These are phyloP conservation scores for Agaricus subrufescens DNA, from an alignment of 768 basidiomycete genomes.

Conservation along the genomic window DNA sequence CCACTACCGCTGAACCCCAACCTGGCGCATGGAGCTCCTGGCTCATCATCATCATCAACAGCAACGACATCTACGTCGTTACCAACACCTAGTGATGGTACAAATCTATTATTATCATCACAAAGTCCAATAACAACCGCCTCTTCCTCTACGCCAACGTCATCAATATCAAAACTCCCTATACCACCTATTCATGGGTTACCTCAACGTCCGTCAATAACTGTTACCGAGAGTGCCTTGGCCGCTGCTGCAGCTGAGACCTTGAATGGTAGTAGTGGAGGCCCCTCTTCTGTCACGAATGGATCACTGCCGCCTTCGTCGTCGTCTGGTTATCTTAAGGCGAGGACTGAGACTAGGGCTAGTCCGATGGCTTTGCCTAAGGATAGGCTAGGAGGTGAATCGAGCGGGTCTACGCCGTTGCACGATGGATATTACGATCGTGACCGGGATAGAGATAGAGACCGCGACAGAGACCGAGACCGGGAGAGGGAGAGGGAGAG, in stretches of 20 bases:
- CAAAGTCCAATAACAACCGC: not conserved
- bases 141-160: not conserved
- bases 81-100: too few relatives aligned
- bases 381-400: slow-evolving; percentile 1
- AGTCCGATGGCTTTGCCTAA: slow-evolving; percentile 16
- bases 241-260: not conserved
- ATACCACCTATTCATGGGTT: not conserved
- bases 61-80: too few relatives aligned
- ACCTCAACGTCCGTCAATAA: not conserved
- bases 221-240: not conserved
- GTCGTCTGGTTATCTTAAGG: slow-evolving; percentile 11
- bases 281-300: not conserved
- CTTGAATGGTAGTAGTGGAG: not conserved
- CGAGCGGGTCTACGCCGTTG: slow-evolving; percentile 5
- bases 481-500: not conserved
- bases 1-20: slow-evolving; percentile 15
- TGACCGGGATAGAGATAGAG: slow-evolving; percentile 22
- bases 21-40: slow-evolving; percentile 5
- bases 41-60: not conserved
- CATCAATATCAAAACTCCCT: not conserved
- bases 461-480: not conserved
- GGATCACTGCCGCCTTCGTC: not conserved
- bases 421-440: slow-evolving; percentile 15
- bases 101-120: too few relatives aligned
- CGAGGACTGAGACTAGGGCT: slow-evolving; percentile 10